Evolutionary conservation across 495 filamentous ascomycete species (phyloP), one percentile per base, ranked within the genome.

Genomic region (Annulohypoxylon bovei): DNA sequence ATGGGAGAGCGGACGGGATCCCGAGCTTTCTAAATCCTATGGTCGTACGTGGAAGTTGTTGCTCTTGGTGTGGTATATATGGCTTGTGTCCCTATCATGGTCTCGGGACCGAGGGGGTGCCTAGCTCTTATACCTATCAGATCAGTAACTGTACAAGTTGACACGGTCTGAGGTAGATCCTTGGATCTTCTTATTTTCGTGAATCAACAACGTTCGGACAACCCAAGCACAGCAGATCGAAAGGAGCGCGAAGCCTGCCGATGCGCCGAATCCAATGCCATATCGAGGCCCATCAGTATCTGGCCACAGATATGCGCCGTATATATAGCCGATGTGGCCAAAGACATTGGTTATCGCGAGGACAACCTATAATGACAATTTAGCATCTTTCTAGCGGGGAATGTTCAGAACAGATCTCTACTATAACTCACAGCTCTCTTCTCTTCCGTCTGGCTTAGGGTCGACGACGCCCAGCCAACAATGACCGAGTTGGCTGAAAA

Each of bases 1-100:
- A 81, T 64, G 81, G 79, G 73, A 78, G 81, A 83, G 79, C 82
- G 78, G 79, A 83, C 82, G 80, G 82, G 81, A 81, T 78, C 75
- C 80, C 81, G 78, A 79, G 67, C 78, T 77, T 57, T 82, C 80
- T 64, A 74, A 53, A 75, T 71, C 71, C 52, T 82, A 77, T 83
- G 81, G 81, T 81, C 80, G 81, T 81, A 83, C 68, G 68, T 76
- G 74, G n/a, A n/a, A n/a, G n/a, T n/a, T n/a, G n/a, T n/a, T n/a
- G n/a, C n/a, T n/a, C n/a, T n/a, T n/a, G n/a, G n/a, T n/a, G n/a
- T n/a, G n/a, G n/a, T n/a, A n/a, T n/a, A n/a, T n/a, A n/a, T n/a
- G n/a, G n/a, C n/a, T n/a, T n/a, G n/a, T n/a, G n/a, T n/a, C n/a
- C n/a, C n/a, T n/a, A n/a, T n/a, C n/a, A n/a, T n/a, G n/a, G n/a